A percentile compares a stretch with the other conserved stretches of the same genome.
phyloP scores from a whole-genome alignment of 441 rosid species.

The Lepidium campestre region DNA sequence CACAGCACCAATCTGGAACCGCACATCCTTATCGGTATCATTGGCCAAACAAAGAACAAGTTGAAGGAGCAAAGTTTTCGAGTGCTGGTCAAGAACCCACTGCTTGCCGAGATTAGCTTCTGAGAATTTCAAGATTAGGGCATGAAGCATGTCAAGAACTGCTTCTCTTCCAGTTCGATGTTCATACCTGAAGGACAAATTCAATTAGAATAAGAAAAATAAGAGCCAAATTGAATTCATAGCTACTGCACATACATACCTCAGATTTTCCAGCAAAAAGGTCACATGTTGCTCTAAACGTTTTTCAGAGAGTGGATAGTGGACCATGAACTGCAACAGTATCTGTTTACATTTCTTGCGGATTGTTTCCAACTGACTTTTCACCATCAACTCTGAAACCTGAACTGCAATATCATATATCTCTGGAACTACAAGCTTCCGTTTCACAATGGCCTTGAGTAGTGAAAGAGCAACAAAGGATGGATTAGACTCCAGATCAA shows the following conservation, averaged over 20 bases:
- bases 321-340: slow-evolving; percentile 69
- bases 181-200: slow-evolving; percentile 56
- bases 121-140: slow-evolving; percentile 52
- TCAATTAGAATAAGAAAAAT: slow-evolving; percentile 2
- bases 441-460: slow-evolving; percentile 68
- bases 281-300: slow-evolving; percentile 64
- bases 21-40: slow-evolving; percentile 63
- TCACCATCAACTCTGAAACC: slow-evolving; percentile 81
- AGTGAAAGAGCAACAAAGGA: slow-evolving; percentile 70
- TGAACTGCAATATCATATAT: slow-evolving; percentile 66
- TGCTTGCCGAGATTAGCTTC: slow-evolving; percentile 32
- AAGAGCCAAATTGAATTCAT: neutral
- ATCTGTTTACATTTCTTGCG: slow-evolving; percentile 81
- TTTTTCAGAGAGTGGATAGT: slow-evolving; percentile 63
- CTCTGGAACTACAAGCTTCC: slow-evolving; percentile 82
- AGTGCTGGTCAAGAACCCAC: slow-evolving; percentile 55
- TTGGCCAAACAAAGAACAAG: slow-evolving; percentile 64
- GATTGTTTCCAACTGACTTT: slow-evolving; percentile 66
- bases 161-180: slow-evolving; percentile 88
- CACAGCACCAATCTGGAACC: slow-evolving; percentile 49
- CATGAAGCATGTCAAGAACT: slow-evolving; percentile 82
- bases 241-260: slow-evolving; percentile 38
- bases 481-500: slow-evolving; percentile 74
- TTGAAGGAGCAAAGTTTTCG: slow-evolving; percentile 43
- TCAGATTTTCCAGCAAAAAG: slow-evolving; percentile 62